Conservation (phyloP, 169 alveolate species). For the Cystoisospora suis region DNA sequence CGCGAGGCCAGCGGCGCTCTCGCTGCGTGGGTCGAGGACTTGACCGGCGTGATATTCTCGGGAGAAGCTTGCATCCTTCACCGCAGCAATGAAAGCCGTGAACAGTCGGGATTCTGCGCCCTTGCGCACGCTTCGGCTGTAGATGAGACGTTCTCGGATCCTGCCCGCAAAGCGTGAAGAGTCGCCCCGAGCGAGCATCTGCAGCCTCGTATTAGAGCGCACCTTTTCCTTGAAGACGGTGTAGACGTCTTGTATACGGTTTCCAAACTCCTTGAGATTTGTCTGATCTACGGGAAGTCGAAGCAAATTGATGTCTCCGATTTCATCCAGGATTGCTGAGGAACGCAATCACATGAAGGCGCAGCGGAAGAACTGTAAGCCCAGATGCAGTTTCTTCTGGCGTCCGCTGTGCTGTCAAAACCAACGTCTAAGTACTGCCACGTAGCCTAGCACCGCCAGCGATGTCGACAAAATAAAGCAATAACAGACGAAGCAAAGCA, state of each 20-base stretch:
- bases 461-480: too few relatives aligned
- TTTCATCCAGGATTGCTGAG: neutral
- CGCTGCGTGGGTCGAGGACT: neutral
- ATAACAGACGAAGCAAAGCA: too few relatives aligned
- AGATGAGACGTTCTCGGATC: neutral
- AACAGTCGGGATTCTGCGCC: neutral
- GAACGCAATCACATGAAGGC: neutral
- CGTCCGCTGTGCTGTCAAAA: neutral
- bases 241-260: neutral
- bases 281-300: neutral
- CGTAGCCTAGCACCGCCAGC: too few relatives aligned
- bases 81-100: constrained; percentile 1
- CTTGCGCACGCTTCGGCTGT: neutral
- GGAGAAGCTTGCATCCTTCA: neutral
- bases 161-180: neutral
- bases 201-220: neutral
- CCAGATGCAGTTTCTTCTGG: neutral
- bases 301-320: neutral
- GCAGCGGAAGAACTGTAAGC: neutral
- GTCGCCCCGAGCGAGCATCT: neutral
- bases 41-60: neutral
- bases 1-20: neutral
- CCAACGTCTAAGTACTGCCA: too few relatives aligned
- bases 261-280: neutral
- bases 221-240: neutral